Base-by-base conservation (phyloP, 2,329 filamentous ascomycete genomes). In the Cephalotrichum gorgonifer region DNA sequence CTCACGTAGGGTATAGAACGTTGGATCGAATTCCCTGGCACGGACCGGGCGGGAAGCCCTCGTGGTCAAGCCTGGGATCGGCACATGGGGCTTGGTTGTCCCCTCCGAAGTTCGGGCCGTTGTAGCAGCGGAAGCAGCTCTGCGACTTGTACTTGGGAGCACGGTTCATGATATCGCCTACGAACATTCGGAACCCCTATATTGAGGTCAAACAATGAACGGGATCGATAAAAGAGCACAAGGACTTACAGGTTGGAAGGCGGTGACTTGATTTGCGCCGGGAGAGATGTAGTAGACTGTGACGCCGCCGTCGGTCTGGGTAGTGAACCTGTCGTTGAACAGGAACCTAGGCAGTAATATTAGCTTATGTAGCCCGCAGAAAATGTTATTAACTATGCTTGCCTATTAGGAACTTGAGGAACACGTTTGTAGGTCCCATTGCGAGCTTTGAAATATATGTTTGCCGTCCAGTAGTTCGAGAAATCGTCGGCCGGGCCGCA, bases 1-100 rank as follows among this genome's bases (percentile, higher is more conserved):
- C 81, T 76, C 12, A 76, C 70, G 66, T 67, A 1, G 68, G 69
- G 54, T 72, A 72, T 3, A 64, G 66, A 25, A 71, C 61, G 25
- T 68, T 72, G 5, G 67, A 66, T 53, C 69, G 65, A 50, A 71
- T 71, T 3, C 68, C 68, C 25, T 64, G 66, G 53, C 69, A 72
- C 9, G 64, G 58, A 22, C 55, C 58, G 17, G 56, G 58, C 3
- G 67, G 67, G 51, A 64, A 62, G 35, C 35, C 73, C 76, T 60
- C 59, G 9, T 57, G 58, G 43, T 62, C 62, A 73, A 77, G 50
- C 45, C 66, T 58, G 5, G 66, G 63, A 55, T 79, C 71, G 25
- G 54, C 55, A 51, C 60, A 63, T 31, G 64, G 62, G 22, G 35
- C 38, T 5, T 59, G 58, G 27, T 69, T 66, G 17, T 50, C 47